Evolutionary conservation across 768 basidiomycete species (phyloP).

Genomic region (Leccinum barrowsii): DNA sequence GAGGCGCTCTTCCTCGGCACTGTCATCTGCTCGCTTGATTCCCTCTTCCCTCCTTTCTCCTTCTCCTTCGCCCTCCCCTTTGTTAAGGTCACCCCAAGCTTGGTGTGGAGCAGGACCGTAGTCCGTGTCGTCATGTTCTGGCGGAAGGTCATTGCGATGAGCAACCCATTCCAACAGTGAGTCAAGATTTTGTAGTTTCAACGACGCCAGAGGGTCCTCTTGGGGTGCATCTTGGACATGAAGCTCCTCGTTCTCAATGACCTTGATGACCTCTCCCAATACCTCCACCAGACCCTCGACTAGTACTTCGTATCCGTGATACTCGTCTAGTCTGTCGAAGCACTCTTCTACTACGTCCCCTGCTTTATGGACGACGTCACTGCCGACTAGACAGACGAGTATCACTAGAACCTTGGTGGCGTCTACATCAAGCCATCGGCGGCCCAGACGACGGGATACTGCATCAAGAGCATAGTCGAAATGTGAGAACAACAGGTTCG

Average conservation of each 20-base stretch:
- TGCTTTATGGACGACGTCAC: conserved; percentile 82
- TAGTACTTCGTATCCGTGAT: conserved; percentile 84
- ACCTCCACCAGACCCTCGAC: conserved; percentile 89
- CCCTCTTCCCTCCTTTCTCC: conserved; percentile 15
- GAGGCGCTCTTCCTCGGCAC: conserved; percentile 44
- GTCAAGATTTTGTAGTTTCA: conserved; percentile 39
- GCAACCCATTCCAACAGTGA: conserved; percentile 65
- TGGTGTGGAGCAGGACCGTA: conserved; percentile 59
- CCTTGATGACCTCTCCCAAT: conserved; percentile 77
- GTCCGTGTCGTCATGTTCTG: conserved; percentile 42
- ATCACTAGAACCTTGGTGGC: conserved; percentile 86
- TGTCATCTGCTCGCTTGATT: conserved; percentile 14
- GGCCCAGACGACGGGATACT: conserved; percentile 78
- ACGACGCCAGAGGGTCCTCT: conserved; percentile 12
- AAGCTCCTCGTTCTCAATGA: conserved; percentile 57
- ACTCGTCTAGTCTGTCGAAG: conserved; percentile 94
- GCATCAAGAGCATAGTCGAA: conserved; percentile 95
- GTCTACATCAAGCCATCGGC: conserved; percentile 78
- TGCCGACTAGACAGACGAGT: conserved; percentile 83
- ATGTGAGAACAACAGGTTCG: conserved; percentile 87
- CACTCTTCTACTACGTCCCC: conserved; percentile 96
- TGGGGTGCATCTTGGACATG: conserved; percentile 20
- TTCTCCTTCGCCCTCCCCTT: conserved; percentile 23
- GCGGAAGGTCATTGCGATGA: conserved; percentile 36
- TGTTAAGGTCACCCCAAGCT: conserved; percentile 48